phyloP scores from a whole-genome alignment of 148 eudicot genomes.

The Camellia japonica region DNA sequence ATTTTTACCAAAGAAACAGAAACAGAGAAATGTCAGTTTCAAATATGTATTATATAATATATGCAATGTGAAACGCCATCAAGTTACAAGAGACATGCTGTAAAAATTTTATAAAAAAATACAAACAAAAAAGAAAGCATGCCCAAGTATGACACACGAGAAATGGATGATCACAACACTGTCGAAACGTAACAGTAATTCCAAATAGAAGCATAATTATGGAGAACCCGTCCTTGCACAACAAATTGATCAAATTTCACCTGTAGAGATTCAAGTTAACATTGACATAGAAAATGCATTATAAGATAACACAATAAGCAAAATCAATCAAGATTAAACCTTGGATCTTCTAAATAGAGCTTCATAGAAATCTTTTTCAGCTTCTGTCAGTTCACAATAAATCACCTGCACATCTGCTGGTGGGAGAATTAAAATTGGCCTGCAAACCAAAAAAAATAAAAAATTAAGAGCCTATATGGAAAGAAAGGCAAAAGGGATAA shows the following conservation, averaged over 20 bases:
- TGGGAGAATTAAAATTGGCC: constrained; percentile 94
- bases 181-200: constrained; percentile 87
- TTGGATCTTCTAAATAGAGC: constrained; percentile 91
- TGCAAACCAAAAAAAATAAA: constrained; percentile 19
- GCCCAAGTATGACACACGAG: constrained; percentile 48
- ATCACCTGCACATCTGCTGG: constrained; percentile 85
- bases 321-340: constrained; percentile 38
- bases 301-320: constrained; percentile 5
- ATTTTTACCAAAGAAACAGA: neutral
- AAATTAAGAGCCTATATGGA: neutral
- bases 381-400: constrained; percentile 86
- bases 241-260: constrained; percentile 96
- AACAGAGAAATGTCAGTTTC: neutral
- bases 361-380: constrained; percentile 92
- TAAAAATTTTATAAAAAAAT: neutral
- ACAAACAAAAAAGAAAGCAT: neutral
- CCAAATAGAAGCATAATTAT: constrained; percentile 97
- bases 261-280: constrained; percentile 35
- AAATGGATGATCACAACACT: constrained; percentile 98
- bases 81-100: neutral
- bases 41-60: neutral
- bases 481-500: neutral
- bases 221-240: constrained; percentile 94
- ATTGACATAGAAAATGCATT: neutral
- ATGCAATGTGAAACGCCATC: neutral